Evolutionary conservation across 1,284 basidiomycete genomes (phyloP).

Genomic region (Apiotrichum veenhuisii): DNA sequence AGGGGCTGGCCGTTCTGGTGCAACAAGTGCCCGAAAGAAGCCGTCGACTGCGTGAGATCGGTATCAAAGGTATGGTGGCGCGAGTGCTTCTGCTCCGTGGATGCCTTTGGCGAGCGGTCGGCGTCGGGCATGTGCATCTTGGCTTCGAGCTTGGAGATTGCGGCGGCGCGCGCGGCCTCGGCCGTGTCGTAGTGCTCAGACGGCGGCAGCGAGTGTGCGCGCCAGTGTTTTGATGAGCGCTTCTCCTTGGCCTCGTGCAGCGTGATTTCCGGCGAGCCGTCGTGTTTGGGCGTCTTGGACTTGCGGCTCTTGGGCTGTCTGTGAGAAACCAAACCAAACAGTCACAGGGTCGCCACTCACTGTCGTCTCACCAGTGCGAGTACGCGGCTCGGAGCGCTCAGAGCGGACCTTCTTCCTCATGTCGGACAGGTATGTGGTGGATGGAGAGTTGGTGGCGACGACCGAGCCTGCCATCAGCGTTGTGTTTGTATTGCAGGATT

Average conservation of each 20-base stretch:
- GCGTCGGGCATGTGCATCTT: not conserved
- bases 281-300: not conserved
- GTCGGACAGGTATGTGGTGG: not conserved
- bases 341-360: no score
- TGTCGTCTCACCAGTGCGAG: not conserved
- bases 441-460: not conserved
- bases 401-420: not conserved
- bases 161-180: not conserved
- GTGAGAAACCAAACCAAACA: no score
- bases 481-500: not conserved
- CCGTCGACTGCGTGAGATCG: slow-evolving; percentile 15
- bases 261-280: not conserved
- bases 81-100: not conserved
- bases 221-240: not conserved
- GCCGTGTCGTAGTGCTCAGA: not conserved
- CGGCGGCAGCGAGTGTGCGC: not conserved
- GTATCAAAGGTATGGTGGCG: slow-evolving; percentile 4
- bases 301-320: not conserved
- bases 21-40: slow-evolving; percentile 45
- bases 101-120: no score
- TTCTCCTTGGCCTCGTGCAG: not conserved
- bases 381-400: not conserved
- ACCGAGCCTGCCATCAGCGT: not conserved
- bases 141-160: not conserved
- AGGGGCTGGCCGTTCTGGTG: slow-evolving; percentile 34